Evolutionary conservation across 352 stramenopile genomes (phyloP).

Genomic region (Lagenidium sp.): DNA sequence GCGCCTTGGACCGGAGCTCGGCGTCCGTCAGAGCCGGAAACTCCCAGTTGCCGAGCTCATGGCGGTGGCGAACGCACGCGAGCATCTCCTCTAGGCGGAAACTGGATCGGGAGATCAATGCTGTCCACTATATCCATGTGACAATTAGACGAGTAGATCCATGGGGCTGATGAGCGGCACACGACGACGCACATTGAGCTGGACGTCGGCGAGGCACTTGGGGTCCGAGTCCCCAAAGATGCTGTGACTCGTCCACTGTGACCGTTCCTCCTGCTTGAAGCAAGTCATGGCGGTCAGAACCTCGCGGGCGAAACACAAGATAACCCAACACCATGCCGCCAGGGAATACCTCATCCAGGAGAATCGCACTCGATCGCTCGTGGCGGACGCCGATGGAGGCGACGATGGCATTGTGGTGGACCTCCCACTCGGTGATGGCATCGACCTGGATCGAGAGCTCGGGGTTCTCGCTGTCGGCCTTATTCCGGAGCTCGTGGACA

Average conservation of each 20-base stretch:
- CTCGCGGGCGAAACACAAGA: slow-evolving; percentile 1
- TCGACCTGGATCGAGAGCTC: slow-evolving; percentile 17
- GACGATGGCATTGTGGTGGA: slow-evolving; percentile 30
- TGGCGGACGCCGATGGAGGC: slow-evolving; percentile 3
- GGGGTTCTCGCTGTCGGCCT: neutral
- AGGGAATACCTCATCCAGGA: slow-evolving; percentile 25
- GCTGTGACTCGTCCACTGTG: slow-evolving; percentile 17
- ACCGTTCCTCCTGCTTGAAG: neutral
- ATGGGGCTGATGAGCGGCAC: too few relatives aligned
- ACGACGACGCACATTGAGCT: slow-evolving; percentile 32
- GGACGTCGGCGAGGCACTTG: slow-evolving; percentile 28
- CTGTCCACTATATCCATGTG: slow-evolving; percentile 23
- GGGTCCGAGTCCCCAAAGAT: slow-evolving; percentile 41
- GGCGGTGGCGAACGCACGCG: slow-evolving; percentile 23
- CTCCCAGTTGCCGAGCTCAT: slow-evolving; percentile 45
- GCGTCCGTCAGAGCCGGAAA: slow-evolving; percentile 37
- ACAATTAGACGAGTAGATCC: neutral
- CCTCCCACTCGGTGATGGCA: slow-evolving; percentile 36
- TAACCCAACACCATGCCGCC: neutral
- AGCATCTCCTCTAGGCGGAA: slow-evolving; percentile 21
- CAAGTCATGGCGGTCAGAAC: too few relatives aligned
- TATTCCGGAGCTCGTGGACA: slow-evolving; percentile 14
- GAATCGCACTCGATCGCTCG: slow-evolving; percentile 9
- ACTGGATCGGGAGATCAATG: slow-evolving; percentile 37
- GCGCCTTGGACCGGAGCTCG: slow-evolving; percentile 18